Evolutionary conservation across 306 rosid genomes (phyloP).

Genomic region (Parietaria judaica): DNA sequence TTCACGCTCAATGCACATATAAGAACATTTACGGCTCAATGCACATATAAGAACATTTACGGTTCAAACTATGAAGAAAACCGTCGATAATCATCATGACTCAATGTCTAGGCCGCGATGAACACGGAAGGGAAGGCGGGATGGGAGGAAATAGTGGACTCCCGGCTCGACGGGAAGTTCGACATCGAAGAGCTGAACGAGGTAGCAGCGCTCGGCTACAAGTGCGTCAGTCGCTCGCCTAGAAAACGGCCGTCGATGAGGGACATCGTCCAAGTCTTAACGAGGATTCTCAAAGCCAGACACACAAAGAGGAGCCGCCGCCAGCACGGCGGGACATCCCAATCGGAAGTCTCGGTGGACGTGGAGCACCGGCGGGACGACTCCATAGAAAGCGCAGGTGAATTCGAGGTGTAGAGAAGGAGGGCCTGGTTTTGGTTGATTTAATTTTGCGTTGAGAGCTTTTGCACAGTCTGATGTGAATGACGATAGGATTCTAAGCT

Average conservation of each 20-base stretch:
- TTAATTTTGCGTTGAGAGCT: constrained; percentile 13
- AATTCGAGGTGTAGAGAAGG: constrained; percentile 51
- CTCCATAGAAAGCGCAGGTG: constrained; percentile 70
- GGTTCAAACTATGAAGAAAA: no score
- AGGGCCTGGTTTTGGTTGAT: constrained; percentile 6
- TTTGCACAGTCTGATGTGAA: constrained; percentile 9
- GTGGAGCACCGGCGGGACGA: constrained; percentile 71
- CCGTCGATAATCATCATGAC: no score
- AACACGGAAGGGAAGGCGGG: constrained; percentile 83
- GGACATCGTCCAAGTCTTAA: constrained; percentile 75
- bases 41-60: no score
- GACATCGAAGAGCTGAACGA: constrained; percentile 69
- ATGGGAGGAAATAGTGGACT: constrained; percentile 94
- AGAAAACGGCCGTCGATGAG: constrained; percentile 87
- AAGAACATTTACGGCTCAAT: no score
- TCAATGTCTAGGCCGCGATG: constrained; percentile 84
- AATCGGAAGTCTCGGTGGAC: constrained; percentile 57
- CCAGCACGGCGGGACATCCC: constrained; percentile 27
- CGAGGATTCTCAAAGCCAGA: constrained; percentile 55
- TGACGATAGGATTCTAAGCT: constrained; percentile 19
- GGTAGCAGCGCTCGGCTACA: constrained; percentile 83
- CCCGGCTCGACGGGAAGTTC: constrained; percentile 61
- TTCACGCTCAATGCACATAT: no score
- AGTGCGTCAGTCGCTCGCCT: constrained; percentile 64
- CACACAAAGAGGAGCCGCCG: constrained; percentile 40